Evolutionary conservation across 2,329 filamentous ascomycete species (phyloP), one percentile per base, ranked within the genome.

Genomic region (Cytospora mali): DNA sequence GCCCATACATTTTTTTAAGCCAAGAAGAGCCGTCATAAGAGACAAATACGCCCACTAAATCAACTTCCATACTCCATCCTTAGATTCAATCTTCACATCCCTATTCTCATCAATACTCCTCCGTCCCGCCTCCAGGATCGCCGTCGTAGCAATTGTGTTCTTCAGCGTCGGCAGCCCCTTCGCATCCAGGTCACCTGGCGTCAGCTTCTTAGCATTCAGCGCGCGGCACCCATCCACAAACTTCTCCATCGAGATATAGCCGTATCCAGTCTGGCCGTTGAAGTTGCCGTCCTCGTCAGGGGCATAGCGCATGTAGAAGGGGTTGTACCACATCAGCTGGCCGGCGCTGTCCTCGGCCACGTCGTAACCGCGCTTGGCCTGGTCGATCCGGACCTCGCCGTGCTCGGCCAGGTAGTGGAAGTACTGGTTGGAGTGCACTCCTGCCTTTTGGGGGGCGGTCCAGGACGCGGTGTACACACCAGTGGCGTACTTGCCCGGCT

Each of bases 231-330:
- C 93, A 74, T 97, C 92, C 55, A 97, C 88, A 76, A 97, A 97
- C 78, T 97, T 97, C 80, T 97, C 93, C 72, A 97, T 93, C 23
- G 90, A 95, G 63, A 97, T 86, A 77, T 97, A 97, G 35, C 93
- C 93, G 74, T 97, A 97, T 27, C 93, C 93, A 7, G 87, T 89
- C 79, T 97, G 93, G 39, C 93, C 93, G 60, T 87, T 88, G 75
- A 97, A 97, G 78, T 97, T 96, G 60, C 93, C 94, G 75, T 96
- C 91, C 79, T 97, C 93, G 71, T 97, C 93, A 23, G 93, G 93
- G 14, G 93, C 91, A 72, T 97, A 97, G 71, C 90, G 89, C 92
- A 96, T 96, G 78, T 96, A 96, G 77, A 96, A 96, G 74, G 93
- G 93, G 76, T 97, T 97, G 75, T 91, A 90, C 92, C 93, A 97